A percentile compares a stretch with the other conserved stretches of the same genome.
Conservation (phyloP, 108 stramenopile genomes). For the Thalassiosira profunda region DNA sequence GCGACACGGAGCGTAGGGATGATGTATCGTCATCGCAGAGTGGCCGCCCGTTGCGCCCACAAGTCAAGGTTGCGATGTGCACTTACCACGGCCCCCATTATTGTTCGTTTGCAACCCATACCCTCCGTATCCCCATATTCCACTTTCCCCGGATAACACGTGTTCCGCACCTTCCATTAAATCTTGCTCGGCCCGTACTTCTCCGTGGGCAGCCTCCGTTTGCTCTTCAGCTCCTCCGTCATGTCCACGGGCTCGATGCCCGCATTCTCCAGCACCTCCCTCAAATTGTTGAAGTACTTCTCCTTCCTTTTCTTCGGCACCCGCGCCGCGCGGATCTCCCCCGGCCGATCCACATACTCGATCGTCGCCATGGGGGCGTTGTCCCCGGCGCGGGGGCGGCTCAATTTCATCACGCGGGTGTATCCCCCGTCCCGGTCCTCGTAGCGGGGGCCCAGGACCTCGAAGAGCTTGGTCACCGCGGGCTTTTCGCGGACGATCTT, state of each 20-base stretch:
- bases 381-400: constrained; percentile 87
- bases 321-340: constrained; percentile 91
- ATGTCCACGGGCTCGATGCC: constrained; percentile 38
- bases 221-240: too few species aligned
- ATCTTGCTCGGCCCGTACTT: too few species aligned
- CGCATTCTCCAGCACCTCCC: constrained; percentile 45
- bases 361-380: constrained; percentile 98
- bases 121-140: too few species aligned
- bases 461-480: constrained; percentile 91
- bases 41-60: too few species aligned
- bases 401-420: constrained; percentile 95
- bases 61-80: too few species aligned
- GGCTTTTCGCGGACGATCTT: constrained; percentile 73
- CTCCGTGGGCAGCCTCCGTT: too few species aligned
- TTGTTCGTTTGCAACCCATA: too few species aligned
- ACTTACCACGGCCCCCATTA: too few species aligned
- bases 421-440: constrained; percentile 94
- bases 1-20: constrained; percentile 30
- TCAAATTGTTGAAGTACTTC: constrained; percentile 33
- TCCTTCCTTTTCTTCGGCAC: constrained; percentile 66
- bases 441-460: constrained; percentile 97
- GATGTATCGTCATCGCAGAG: constrained; percentile 54
- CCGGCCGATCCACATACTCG: constrained; percentile 98
- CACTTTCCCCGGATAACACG: too few species aligned
- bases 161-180: too few species aligned